Conservation (phyloP, 2,329 filamentous ascomycete genomes). For the Xylaria sp. region DNA sequence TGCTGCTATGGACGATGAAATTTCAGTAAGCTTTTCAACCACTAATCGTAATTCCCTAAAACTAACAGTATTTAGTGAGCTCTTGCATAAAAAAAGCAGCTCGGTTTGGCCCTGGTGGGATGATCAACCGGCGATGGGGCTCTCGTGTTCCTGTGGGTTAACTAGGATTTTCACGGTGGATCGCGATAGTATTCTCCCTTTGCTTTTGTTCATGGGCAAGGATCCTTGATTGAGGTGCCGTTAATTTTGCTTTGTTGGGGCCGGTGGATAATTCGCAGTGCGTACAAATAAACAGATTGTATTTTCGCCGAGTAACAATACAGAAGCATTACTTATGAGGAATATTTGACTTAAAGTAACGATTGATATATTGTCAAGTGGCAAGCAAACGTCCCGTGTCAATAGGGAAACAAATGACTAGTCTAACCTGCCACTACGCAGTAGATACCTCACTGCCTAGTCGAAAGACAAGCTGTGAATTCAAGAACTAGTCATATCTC, state of each 20-base stretch:
- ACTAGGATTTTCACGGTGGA: neutral
- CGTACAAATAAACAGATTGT: conserved; percentile 33
- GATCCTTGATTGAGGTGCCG: neutral
- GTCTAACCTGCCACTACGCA: neutral
- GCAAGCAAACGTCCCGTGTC: neutral
- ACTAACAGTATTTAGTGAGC: conserved; percentile 32
- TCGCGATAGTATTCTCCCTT: conserved; percentile 5
- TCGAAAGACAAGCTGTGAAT: neutral
- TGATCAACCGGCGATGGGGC: neutral
- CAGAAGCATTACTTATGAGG: neutral
- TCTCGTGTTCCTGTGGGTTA: neutral
- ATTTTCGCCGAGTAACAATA: conserved; percentile 20
- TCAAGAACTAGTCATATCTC: neutral
- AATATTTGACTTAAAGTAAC: neutral
- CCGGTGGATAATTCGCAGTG: conserved; percentile 18
- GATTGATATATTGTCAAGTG: neutral
- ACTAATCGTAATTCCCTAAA: neutral
- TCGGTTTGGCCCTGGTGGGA: neutral
- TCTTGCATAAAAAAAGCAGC: neutral
- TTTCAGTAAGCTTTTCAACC: conserved; percentile 48
- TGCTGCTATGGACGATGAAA: conserved; percentile 74
- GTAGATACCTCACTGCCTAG: neutral
- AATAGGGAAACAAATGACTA: neutral
- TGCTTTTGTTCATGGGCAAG: neutral
- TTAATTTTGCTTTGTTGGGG: conserved; percentile 11